Conservation (phyloP, 768 basidiomycete species). For the Lentinula detonsa region DNA sequence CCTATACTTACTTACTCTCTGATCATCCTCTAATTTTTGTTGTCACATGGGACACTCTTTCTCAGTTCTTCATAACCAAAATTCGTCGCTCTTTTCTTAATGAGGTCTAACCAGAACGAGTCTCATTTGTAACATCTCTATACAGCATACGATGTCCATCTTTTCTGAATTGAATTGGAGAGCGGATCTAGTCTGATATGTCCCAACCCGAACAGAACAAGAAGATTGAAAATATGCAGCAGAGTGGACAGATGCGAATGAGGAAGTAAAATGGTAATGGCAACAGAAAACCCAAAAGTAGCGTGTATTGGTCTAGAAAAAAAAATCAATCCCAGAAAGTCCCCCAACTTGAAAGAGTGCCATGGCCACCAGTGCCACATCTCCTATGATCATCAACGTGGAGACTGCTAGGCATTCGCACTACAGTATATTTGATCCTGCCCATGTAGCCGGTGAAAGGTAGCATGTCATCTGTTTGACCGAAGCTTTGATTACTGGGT, state of each 20-base stretch:
- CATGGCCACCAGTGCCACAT: background rate
- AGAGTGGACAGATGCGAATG: background rate
- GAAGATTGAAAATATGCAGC: background rate
- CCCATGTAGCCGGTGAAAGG: too few relatives aligned
- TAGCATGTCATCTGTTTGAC: too few relatives aligned
- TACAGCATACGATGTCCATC: background rate
- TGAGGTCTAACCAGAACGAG: background rate
- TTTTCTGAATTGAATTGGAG: background rate
- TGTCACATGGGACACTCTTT: background rate
- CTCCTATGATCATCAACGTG: background rate
- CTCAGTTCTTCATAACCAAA: background rate
- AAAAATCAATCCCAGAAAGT: background rate
- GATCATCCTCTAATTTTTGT: background rate
- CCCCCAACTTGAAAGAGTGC: background rate
- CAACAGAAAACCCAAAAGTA: background rate
- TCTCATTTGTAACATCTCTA: background rate
- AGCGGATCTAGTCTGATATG: background rate
- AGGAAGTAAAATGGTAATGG: background rate
- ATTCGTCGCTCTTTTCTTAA: background rate
- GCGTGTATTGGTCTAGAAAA: background rate
- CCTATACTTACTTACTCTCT: background rate
- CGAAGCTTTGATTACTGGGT: background rate
- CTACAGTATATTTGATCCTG: too few relatives aligned
- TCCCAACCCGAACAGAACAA: background rate
- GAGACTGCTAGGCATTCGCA: too few relatives aligned